Percentiles rank a stretch among this genome's conserved stretches.
phyloP scores from a whole-genome alignment of 345 rosid genomes.

The Chamaenerion angustifolium region DNA sequence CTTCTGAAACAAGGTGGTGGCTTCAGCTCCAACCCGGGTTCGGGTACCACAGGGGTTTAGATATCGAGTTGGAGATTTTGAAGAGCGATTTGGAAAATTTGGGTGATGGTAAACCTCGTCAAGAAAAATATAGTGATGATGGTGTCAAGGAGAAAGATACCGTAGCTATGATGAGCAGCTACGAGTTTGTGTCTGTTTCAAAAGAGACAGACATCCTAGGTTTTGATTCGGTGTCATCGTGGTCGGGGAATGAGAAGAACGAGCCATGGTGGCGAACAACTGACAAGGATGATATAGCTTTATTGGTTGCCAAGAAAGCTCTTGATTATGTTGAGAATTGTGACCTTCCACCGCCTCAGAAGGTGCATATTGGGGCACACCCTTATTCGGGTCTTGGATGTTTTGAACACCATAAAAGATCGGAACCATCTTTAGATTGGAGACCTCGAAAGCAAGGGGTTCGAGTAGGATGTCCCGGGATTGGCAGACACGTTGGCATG shows the following conservation, averaged over 20 bases:
- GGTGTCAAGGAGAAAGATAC: conserved; percentile 27
- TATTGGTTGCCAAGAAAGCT: conserved; percentile 67
- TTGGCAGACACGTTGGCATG: background rate
- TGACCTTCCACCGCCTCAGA: conserved; percentile 81
- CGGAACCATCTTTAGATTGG: conserved; percentile 2
- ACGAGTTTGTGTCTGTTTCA: conserved; percentile 16
- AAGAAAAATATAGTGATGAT: conserved; percentile 15
- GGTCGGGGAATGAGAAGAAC: conserved; percentile 41
- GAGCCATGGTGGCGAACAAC: conserved; percentile 84
- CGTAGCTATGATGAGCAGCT: conserved; percentile 23
- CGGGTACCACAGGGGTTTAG: conserved; percentile 46
- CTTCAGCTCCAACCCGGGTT: conserved; percentile 47
- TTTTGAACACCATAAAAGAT: conserved; percentile 11
- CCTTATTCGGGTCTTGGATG: conserved; percentile 20
- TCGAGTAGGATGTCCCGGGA: background rate
- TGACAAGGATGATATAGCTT: conserved; percentile 67
- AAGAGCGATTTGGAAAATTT: conserved; percentile 13
- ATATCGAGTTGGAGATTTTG: conserved; percentile 32
- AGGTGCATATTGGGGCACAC: conserved; percentile 27
- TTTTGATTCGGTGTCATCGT: conserved; percentile 44
- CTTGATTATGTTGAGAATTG: conserved; percentile 56
- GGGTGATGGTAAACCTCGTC: background rate
- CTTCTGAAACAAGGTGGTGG: conserved; percentile 59
- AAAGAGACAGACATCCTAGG: conserved; percentile 20
- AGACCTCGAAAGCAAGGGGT: background rate